Evolutionary conservation across 768 basidiomycete species (phyloP).

Genomic region (Russula emetica): DNA sequence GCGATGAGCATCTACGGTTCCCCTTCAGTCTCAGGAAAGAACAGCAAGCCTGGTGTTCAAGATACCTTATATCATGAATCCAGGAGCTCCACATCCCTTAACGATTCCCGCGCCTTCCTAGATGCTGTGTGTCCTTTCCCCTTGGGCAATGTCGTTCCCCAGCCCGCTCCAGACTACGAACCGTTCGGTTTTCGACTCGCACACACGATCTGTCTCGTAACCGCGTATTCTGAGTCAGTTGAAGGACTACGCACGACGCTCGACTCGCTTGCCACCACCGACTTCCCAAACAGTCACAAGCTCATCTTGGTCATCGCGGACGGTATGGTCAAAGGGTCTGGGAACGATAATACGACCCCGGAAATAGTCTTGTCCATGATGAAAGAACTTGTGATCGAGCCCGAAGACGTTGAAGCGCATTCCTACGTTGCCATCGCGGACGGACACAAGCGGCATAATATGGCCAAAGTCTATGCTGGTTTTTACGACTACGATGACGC

Average conservation of each 20-base stretch:
- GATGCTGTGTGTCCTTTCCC: constrained; percentile 91
- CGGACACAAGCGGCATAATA: constrained; percentile 99
- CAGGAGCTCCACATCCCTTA: constrained; percentile 76
- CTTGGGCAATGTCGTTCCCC: constrained; percentile 81
- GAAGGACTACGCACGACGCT: constrained; percentile 95
- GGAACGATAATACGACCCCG: constrained; percentile 84
- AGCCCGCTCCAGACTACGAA: constrained; percentile 86
- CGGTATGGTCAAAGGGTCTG: constrained; percentile 96
- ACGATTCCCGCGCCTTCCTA: constrained; percentile 47
- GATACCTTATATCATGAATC: constrained; percentile 73
- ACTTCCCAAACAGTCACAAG: constrained; percentile 98
- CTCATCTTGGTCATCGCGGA: constrained; percentile 93
- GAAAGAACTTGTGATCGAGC: constrained; percentile 83
- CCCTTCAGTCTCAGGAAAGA: constrained; percentile 35
- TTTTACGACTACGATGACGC: constrained; percentile 94
- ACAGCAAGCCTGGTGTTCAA: constrained; percentile 60
- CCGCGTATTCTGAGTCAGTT: constrained; percentile 95
- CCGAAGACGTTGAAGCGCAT: constrained; percentile 84
- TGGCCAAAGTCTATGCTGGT: constrained; percentile 97
- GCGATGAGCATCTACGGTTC: constrained; percentile 36
- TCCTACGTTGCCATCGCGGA: constrained; percentile 99
- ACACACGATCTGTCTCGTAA: constrained; percentile 93
- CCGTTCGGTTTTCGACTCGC: constrained; percentile 95
- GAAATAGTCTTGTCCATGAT: constrained; percentile 96
- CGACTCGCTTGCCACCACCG: constrained; percentile 97